Conservation (phyloP, 306 rosid genomes). For the Vigna angularis region DNA sequence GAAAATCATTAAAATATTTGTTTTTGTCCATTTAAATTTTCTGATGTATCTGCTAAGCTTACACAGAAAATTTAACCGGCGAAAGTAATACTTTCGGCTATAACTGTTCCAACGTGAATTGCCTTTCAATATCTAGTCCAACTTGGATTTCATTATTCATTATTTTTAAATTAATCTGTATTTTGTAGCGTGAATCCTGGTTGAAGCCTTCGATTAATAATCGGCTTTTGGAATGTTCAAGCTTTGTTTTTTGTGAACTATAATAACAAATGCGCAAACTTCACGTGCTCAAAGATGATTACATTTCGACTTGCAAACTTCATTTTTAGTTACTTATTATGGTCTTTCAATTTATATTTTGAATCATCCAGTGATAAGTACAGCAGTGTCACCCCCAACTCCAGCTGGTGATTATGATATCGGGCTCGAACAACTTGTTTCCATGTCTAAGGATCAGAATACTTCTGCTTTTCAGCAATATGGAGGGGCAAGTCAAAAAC, state of each 20-base stretch:
- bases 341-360: slow-evolving; percentile 42
- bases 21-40: slow-evolving; percentile 9
- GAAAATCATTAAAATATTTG: slow-evolving; percentile 26
- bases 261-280: slow-evolving; percentile 23
- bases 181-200: slow-evolving; percentile 21
- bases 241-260: not conserved
- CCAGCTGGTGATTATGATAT: slow-evolving; percentile 65
- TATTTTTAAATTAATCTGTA: slow-evolving; percentile 3
- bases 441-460: slow-evolving; percentile 83
- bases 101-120: slow-evolving; percentile 29
- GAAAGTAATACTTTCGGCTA: slow-evolving; percentile 11
- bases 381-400: slow-evolving; percentile 53
- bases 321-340: slow-evolving; percentile 44
- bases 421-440: slow-evolving; percentile 72
- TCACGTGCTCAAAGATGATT: slow-evolving; percentile 21
- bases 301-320: slow-evolving; percentile 29
- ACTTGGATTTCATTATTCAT: slow-evolving; percentile 3
- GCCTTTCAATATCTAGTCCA: slow-evolving; percentile 12
- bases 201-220: slow-evolving; percentile 34
- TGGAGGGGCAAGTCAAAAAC: slow-evolving; percentile 78
- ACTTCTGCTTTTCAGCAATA: slow-evolving; percentile 62
- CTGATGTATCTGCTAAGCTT: not conserved
- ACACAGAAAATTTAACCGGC: not conserved
- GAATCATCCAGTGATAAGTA: slow-evolving; percentile 50
- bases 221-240: slow-evolving; percentile 2